Conservation (phyloP, 805 yeast genomes). For the Ascoidea rubescens region DNA sequence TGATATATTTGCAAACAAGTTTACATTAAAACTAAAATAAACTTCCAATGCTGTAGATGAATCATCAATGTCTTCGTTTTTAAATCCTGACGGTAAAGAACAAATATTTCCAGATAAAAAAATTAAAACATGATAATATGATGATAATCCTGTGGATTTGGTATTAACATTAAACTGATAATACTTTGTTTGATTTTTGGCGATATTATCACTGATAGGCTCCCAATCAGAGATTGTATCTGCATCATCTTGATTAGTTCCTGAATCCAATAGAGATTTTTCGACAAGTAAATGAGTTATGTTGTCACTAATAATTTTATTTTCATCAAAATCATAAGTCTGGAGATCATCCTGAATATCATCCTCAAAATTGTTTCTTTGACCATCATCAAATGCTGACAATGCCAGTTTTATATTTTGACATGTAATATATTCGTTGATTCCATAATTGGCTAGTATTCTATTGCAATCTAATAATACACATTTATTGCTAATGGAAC, state of each 20-base stretch:
- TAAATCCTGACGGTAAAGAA: slow-evolving; percentile 14
- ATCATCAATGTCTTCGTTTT: background rate
- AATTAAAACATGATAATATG: slow-evolving; percentile 30
- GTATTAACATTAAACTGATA: slow-evolving; percentile 31
- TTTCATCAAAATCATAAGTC: background rate
- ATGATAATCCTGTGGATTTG: slow-evolving; percentile 27
- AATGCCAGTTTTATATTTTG: too few relatives aligned
- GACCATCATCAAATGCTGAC: background rate
- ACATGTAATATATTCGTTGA: background rate
- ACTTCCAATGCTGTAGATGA: slow-evolving; percentile 4
- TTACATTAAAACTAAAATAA: slow-evolving; percentile 6
- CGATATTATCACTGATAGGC: slow-evolving; percentile 15
- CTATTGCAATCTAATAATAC: background rate
- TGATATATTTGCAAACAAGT: slow-evolving; percentile 2
- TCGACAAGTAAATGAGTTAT: background rate
- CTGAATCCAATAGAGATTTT: background rate
- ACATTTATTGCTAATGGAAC: background rate
- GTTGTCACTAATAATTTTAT: background rate
- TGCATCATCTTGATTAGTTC: background rate
- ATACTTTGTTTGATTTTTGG: slow-evolving; percentile 24
- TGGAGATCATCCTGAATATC: background rate
- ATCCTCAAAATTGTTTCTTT: too few relatives aligned
- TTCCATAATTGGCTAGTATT: background rate
- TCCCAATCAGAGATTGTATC: slow-evolving; percentile 12
- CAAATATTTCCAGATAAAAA: slow-evolving; percentile 41